Evolutionary conservation across 2,329 filamentous ascomycete species (phyloP).

Genomic region (Clarireedia sp.): DNA sequence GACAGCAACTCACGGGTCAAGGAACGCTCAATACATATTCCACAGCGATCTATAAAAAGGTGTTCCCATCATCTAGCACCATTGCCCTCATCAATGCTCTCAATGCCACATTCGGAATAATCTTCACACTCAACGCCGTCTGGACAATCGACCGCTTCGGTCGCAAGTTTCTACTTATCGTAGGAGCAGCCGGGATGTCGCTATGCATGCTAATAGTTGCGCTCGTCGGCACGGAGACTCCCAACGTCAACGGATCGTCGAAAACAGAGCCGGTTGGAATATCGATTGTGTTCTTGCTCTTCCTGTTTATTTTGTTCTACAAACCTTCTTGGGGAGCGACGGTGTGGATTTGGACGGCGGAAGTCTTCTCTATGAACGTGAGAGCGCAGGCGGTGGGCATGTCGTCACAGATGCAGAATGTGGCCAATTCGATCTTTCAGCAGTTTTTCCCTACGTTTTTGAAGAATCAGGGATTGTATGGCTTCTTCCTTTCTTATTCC

Average conservation of each 20-base stretch:
- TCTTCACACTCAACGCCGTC: slow-evolving; percentile 64
- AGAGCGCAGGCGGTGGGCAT: slow-evolving; percentile 63
- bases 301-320: slow-evolving; percentile 59
- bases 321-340: slow-evolving; percentile 64
- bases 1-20: slow-evolving; percentile 65
- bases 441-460: slow-evolving; percentile 8
- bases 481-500: not conserved
- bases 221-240: slow-evolving; percentile 47
- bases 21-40: slow-evolving; percentile 58
- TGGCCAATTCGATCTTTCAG: slow-evolving; percentile 3
- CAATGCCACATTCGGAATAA: slow-evolving; percentile 62
- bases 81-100: slow-evolving; percentile 67
- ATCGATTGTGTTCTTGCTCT: slow-evolving; percentile 58
- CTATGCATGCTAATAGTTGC: slow-evolving; percentile 61
- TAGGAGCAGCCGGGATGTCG: slow-evolving; percentile 60
- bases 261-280: slow-evolving; percentile 45
- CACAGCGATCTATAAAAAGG: slow-evolving; percentile 62
- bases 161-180: slow-evolving; percentile 59
- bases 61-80: slow-evolving; percentile 49
- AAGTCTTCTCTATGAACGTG: slow-evolving; percentile 63
- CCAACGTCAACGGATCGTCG: slow-evolving; percentile 32
- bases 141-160: slow-evolving; percentile 68
- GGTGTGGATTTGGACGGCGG: slow-evolving; percentile 63
- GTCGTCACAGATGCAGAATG: slow-evolving; percentile 29
- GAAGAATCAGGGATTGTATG: slow-evolving; percentile 3